phyloP scores from a whole-genome alignment of 129 eudicot genomes.

The Tagetes erecta region DNA sequence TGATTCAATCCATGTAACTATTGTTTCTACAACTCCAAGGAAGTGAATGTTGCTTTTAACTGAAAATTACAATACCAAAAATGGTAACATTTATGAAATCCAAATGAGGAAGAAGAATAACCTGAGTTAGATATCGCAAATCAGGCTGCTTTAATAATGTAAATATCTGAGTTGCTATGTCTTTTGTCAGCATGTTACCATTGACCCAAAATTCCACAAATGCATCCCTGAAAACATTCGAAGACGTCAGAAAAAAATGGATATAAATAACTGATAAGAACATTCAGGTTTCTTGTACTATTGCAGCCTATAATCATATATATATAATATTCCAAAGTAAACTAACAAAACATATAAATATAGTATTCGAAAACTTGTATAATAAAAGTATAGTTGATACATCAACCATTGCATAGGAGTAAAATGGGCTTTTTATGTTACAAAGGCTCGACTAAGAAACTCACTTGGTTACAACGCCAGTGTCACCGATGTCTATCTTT shows the following conservation, averaged over 20 bases:
- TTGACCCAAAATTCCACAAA: constrained; percentile 66
- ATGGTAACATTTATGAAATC: background rate
- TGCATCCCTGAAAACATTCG: constrained; percentile 48
- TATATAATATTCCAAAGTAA: background rate
- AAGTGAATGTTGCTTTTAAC: background rate
- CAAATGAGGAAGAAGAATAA: constrained; percentile 7
- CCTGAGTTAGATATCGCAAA: constrained; percentile 57
- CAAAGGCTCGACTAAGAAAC: constrained; percentile 12
- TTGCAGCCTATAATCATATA: too few relatives aligned
- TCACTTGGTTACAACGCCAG: constrained; percentile 58
- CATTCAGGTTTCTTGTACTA: too few relatives aligned
- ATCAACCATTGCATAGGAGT: background rate
- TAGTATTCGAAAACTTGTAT: too few relatives aligned
- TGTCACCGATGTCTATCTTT: constrained; percentile 47
- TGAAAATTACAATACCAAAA: background rate
- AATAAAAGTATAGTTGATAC: background rate
- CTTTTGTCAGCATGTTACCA: constrained; percentile 62
- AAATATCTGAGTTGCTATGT: constrained; percentile 52
- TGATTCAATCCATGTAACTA: background rate
- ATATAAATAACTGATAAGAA: background rate
- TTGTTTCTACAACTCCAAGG: constrained; percentile 5
- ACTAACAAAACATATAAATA: background rate
- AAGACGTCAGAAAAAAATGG: background rate
- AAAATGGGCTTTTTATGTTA: background rate
- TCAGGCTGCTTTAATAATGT: constrained; percentile 60